A percentile compares a stretch with the other conserved stretches of the same genome.
These are phyloP conservation scores for Sarocladiaceae sp. DNA, from an alignment of 2,329 filamentous ascomycete genomes.

Conservation along the genomic window DNA sequence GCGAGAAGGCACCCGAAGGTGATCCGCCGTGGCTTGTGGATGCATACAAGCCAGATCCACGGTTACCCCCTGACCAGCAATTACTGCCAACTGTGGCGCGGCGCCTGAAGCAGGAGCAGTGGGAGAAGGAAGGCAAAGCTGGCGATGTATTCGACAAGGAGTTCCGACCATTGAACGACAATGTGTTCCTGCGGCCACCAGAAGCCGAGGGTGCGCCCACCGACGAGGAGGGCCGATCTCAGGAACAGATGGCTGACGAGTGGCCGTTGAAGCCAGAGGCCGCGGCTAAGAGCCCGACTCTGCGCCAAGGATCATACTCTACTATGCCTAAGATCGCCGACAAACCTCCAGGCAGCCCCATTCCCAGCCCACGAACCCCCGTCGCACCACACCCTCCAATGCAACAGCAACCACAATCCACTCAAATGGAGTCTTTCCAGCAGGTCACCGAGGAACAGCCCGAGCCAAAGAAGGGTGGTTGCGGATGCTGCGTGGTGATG, in stretches of 20 bases:
- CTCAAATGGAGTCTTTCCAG: constrained; percentile 12
- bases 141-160: constrained; percentile 83
- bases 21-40: constrained; percentile 94
- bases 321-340: constrained; percentile 57
- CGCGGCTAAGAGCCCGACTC: constrained; percentile 41
- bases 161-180: constrained; percentile 76
- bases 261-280: constrained; percentile 54
- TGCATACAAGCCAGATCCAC: constrained; percentile 93
- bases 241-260: constrained; percentile 32
- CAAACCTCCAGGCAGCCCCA: constrained; percentile 25
- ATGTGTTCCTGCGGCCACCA: constrained; percentile 45
- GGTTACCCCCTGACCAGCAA: constrained; percentile 90
- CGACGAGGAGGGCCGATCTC: constrained; percentile 26
- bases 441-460: constrained; percentile 21
- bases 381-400: constrained; percentile 28
- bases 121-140: constrained; percentile 87
- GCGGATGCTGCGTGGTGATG: constrained; percentile 50
- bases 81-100: constrained; percentile 91
- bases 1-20: constrained; percentile 76
- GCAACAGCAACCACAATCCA: constrained; percentile 17
- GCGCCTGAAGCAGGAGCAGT: constrained; percentile 87
- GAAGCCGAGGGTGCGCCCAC: constrained; percentile 24
- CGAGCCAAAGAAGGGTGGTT: constrained; percentile 38
- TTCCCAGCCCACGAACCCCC: constrained; percentile 40
- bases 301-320: constrained; percentile 48